Base-by-base conservation (phyloP, 140 eudicot genomes). In the Senecio squalidus region DNA sequence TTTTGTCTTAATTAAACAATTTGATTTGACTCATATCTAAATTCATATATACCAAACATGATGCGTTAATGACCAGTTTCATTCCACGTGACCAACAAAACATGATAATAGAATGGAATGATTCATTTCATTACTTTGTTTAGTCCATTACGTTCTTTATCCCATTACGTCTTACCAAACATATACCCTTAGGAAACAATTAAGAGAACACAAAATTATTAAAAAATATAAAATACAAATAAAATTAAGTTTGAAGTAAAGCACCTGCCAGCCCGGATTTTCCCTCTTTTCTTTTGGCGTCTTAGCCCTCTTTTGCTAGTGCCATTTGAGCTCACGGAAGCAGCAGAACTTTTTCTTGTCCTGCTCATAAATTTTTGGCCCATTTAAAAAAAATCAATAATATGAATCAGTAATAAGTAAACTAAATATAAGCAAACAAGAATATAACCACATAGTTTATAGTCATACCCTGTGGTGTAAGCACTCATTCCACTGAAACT, bases 261-360 rank as follows among this genome's bases (percentile, higher is more conserved):
- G 67, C 75, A 92, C 98, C 98, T 92, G 78, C 98, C 98, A 68
- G 98, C 98, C 64, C 98, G 94, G 63, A 87, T 92, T 71, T 84
- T 92, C 40, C 96, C 96, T 71, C 67, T 82, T 41, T 87, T 92
- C 65, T 85, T 74, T 65, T 92, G 86, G 52, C 96, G 88, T 67
- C 85, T 80, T 33, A 45, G 40, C 26, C 68, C 96, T 78, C 93
- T 77, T 36, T 75, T 87, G 67, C 92, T 86, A 31, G 81, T 66
- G 44, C 74, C 66, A 68, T 67, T 83, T 34, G 88, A 68, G 36
- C 79, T 71, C 74, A 84, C 61, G 49, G 98, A 83, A 59, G 94
- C 94, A 52, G 88, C 65, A 8, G 94, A 86, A 39, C 88, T 65
- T 76, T 64, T 86, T 71, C 88, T 76, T 34, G 96, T 41, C 46